Evolutionary conservation across 306 rosid genomes (phyloP).

Genomic region (Alnus rubra): DNA sequence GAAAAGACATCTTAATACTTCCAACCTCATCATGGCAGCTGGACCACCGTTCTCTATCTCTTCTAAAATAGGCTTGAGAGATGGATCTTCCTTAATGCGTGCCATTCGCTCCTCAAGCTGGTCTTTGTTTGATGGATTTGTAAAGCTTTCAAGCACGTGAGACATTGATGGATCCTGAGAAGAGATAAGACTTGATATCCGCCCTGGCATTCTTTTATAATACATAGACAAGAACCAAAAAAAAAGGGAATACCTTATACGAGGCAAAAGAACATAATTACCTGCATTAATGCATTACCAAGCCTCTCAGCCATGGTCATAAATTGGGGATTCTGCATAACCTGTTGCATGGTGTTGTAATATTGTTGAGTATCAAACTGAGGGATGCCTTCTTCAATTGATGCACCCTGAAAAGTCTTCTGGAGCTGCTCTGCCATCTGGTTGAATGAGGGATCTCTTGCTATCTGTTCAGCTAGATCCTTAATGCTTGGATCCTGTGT

Average conservation of each 20-base stretch:
- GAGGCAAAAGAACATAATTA: constrained; percentile 28
- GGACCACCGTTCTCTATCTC: constrained; percentile 98
- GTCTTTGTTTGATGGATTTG: constrained; percentile 77
- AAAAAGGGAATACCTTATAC: constrained; percentile 6
- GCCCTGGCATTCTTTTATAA: constrained; percentile 1
- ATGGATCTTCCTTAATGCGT: constrained; percentile 93
- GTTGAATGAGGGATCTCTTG: constrained; percentile 92
- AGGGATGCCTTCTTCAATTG: constrained; percentile 66
- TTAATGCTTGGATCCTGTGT: constrained; percentile 95
- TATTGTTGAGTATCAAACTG: constrained; percentile 88
- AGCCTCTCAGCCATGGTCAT: constrained; percentile 99
- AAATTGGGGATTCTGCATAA: constrained; percentile 96
- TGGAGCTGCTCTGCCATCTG: constrained; percentile 99
- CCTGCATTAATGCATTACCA: constrained; percentile 96
- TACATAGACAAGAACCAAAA: background rate
- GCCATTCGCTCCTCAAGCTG: constrained; percentile 99
- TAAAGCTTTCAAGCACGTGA: constrained; percentile 72
- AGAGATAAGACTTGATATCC: constrained; percentile 23
- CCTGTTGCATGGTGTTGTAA: constrained; percentile 87
- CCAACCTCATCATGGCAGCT: constrained; percentile 97
- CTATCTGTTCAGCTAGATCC: constrained; percentile 94
- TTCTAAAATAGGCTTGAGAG: constrained; percentile 90
- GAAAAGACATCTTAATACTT: constrained; percentile 13
- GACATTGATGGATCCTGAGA: constrained; percentile 95
- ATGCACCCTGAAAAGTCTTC: constrained; percentile 73